phyloP scores from a whole-genome alignment of 1,284 basidiomycete genomes.

The Takashimella koratensis region DNA sequence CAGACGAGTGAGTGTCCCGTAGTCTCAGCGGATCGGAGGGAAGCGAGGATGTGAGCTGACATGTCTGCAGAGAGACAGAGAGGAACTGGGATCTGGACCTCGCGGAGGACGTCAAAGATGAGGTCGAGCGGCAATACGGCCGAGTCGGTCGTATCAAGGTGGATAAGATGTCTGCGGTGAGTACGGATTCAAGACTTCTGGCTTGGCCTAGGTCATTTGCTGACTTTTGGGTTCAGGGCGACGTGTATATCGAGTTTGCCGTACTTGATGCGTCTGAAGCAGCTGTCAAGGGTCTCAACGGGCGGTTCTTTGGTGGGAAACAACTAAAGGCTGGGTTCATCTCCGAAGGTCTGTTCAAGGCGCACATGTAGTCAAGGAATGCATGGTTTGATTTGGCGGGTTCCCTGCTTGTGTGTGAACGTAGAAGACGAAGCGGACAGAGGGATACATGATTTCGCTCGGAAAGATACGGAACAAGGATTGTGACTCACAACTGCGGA shows the following conservation, averaged over 20 bases:
- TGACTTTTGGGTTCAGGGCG: slow-evolving; percentile 55
- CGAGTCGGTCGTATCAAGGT: slow-evolving; percentile 81
- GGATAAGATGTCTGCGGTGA: slow-evolving; percentile 85
- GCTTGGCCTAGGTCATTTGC: too few species aligned
- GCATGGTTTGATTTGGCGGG: too few species aligned
- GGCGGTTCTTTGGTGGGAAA: slow-evolving; percentile 91
- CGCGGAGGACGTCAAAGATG: slow-evolving; percentile 89
- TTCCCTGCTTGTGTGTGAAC: too few species aligned
- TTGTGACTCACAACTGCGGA: too few species aligned
- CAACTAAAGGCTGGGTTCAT: slow-evolving; percentile 81
- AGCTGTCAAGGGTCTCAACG: slow-evolving; percentile 83
- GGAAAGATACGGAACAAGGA: too few species aligned
- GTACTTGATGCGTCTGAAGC: slow-evolving; percentile 71
- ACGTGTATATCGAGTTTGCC: slow-evolving; percentile 93
- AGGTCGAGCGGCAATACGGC: slow-evolving; percentile 90
- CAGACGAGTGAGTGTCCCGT: slow-evolving; percentile 77
- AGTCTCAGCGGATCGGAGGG: too few species aligned
- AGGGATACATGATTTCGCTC: too few species aligned
- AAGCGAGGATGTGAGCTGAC: too few species aligned
- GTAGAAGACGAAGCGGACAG: too few species aligned
- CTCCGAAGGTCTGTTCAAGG: slow-evolving; percentile 87
- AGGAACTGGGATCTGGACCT: slow-evolving; percentile 95
- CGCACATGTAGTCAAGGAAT: slow-evolving; percentile 53
- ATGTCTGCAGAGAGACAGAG: slow-evolving; percentile 80
- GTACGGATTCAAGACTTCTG: slow-evolving; percentile 25